These are phyloP conservation scores for Ploettnerulaceae sp. DNA, from an alignment of 2,329 filamentous ascomycete genomes.

Conservation along the genomic window DNA sequence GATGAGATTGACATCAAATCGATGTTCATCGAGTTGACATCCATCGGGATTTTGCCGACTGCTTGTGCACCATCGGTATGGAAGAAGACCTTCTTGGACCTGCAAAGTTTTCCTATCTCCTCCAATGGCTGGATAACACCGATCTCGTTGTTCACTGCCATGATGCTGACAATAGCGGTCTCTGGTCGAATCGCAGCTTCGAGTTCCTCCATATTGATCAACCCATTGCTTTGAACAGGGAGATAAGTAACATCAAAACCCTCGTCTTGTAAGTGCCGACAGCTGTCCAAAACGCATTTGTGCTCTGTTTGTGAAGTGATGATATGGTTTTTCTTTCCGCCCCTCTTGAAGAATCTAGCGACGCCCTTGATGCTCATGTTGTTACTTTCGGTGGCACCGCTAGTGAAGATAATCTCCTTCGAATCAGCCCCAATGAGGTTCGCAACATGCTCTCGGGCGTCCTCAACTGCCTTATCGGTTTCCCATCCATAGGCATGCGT, in stretches of 20 bases:
- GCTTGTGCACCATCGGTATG: slow-evolving; percentile 96
- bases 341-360: slow-evolving; percentile 78
- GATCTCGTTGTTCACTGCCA: slow-evolving; percentile 99
- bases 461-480: slow-evolving; percentile 88
- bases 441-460: slow-evolving; percentile 78
- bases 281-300: slow-evolving; percentile 98
- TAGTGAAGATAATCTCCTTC: slow-evolving; percentile 99
- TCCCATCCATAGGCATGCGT: slow-evolving; percentile 99
- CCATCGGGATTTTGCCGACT: slow-evolving; percentile 95
- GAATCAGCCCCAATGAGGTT: slow-evolving; percentile 86
- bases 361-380: slow-evolving; percentile 99
- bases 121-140: slow-evolving; percentile 96
- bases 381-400: slow-evolving; percentile 96
- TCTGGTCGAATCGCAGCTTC: slow-evolving; percentile 87
- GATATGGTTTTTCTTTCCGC: slow-evolving; percentile 96
- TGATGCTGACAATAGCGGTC: slow-evolving; percentile 89
- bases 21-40: slow-evolving; percentile 97
- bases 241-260: slow-evolving; percentile 97
- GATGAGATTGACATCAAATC: slow-evolving; percentile 98
- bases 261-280: slow-evolving; percentile 92
- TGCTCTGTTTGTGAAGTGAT: slow-evolving; percentile 97
- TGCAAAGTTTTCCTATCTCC: slow-evolving; percentile 88
- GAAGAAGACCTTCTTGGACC: slow-evolving; percentile 92
- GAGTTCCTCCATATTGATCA: slow-evolving; percentile 77
- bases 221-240: slow-evolving; percentile 80